A percentile compares a stretch with the other conserved stretches of the same genome.
Conservation (phyloP, 2,329 filamentous ascomycete species). For the Trematosphaeria pertusa region DNA sequence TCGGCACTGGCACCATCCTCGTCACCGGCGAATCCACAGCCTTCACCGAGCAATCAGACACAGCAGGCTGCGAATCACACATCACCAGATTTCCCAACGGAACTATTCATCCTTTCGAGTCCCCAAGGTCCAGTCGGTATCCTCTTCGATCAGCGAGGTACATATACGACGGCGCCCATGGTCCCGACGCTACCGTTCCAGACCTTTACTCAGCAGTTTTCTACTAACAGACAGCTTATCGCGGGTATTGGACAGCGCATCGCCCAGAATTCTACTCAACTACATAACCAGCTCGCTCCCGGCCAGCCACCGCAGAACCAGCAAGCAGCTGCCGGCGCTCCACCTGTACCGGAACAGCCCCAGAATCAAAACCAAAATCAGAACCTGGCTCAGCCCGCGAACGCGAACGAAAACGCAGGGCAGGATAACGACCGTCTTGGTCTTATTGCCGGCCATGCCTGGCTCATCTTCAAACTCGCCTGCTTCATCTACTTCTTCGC, state of each 20-base stretch:
- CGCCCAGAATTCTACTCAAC: slow-evolving; percentile 21
- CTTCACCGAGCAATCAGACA: slow-evolving; percentile 8
- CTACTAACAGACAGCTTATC: slow-evolving; percentile 41
- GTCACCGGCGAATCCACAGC: slow-evolving; percentile 3
- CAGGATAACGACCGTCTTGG: slow-evolving; percentile 31
- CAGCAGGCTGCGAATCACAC: slow-evolving; percentile 14
- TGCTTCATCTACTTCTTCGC: slow-evolving; percentile 66
- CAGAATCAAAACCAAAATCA: slow-evolving; percentile 10
- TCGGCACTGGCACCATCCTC: slow-evolving; percentile 9
- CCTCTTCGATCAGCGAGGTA: slow-evolving; percentile 44
- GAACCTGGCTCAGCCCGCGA: slow-evolving; percentile 5
- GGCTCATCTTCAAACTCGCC: slow-evolving; percentile 65
- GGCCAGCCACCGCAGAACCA: slow-evolving; percentile 27
- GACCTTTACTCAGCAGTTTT: slow-evolving; percentile 42
- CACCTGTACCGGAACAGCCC: slow-evolving; percentile 13
- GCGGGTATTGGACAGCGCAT: slow-evolving; percentile 40
- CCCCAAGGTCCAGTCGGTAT: slow-evolving; percentile 46
- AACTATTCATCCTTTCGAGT: slow-evolving; percentile 46
- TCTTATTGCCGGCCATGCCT: slow-evolving; percentile 52
- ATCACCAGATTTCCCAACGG: slow-evolving; percentile 26
- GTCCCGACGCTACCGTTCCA: slow-evolving; percentile 36
- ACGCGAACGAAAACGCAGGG: background rate
- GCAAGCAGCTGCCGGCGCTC: slow-evolving; percentile 18
- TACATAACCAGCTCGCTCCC: slow-evolving; percentile 26
- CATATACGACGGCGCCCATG: slow-evolving; percentile 43